Conservation (phyloP, 257 asterid genomes). For the Apocynum venetum region DNA sequence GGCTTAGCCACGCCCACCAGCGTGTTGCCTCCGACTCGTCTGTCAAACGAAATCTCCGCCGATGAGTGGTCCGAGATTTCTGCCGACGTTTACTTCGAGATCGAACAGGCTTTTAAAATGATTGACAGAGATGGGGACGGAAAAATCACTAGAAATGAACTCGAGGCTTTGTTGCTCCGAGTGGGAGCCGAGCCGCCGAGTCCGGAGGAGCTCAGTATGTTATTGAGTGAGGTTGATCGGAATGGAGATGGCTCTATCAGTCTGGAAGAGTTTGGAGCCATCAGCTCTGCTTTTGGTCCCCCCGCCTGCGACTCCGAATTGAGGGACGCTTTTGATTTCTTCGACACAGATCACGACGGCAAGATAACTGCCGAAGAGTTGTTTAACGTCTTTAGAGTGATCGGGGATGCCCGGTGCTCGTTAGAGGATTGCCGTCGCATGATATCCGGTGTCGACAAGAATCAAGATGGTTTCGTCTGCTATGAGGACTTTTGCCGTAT, state of each 20-base stretch:
- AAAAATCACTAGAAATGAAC: constrained; percentile 49
- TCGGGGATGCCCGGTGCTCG: constrained; percentile 71
- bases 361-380: constrained; percentile 82
- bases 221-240: constrained; percentile 59
- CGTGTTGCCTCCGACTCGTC: constrained; percentile 46
- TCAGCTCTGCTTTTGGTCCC: constrained; percentile 59
- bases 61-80: constrained; percentile 44
- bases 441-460: constrained; percentile 66
- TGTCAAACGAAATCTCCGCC: constrained; percentile 13
- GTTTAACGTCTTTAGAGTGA: constrained; percentile 42
- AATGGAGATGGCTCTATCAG: constrained; percentile 77
- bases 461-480: constrained; percentile 90
- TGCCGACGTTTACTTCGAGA: constrained; percentile 6
- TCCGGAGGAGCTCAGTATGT: constrained; percentile 42
- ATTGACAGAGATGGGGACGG: constrained; percentile 75
- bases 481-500: constrained; percentile 72
- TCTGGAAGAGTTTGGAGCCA: constrained; percentile 45
- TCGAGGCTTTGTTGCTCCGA: constrained; percentile 42
- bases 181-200: constrained; percentile 59
- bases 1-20: constrained; percentile 63
- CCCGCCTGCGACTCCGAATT: constrained; percentile 50
- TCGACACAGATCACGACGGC: constrained; percentile 81
- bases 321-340: constrained; percentile 62
- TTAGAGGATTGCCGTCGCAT: constrained; percentile 87
- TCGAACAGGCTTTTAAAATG: constrained; percentile 62